phyloP scores from a whole-genome alignment of 768 basidiomycete species.

The Daedalea quercina region DNA sequence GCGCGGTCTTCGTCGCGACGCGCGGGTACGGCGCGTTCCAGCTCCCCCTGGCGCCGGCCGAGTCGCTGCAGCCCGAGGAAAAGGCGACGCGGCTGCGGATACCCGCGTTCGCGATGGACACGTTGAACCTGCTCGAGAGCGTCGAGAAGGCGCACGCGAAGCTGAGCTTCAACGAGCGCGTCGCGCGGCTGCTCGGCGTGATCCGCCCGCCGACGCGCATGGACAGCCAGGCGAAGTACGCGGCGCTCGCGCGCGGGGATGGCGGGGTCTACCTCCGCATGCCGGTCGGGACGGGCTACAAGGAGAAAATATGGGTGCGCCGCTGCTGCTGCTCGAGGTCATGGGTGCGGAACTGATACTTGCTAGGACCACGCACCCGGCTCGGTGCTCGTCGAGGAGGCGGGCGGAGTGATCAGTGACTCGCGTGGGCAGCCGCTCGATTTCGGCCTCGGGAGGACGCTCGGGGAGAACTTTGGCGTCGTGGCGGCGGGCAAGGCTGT shows the following conservation, averaged over 20 bases:
- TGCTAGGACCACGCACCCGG: slow-evolving; percentile 87
- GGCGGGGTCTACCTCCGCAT: slow-evolving; percentile 78
- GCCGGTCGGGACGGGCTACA: slow-evolving; percentile 72
- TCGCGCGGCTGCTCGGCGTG: slow-evolving; percentile 62
- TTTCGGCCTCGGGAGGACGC: slow-evolving; percentile 81
- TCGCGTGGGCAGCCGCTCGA: slow-evolving; percentile 72
- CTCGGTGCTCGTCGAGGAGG: slow-evolving; percentile 76
- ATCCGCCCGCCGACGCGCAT: slow-evolving; percentile 66
- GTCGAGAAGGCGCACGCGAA: slow-evolving; percentile 90
- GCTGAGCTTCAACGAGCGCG: slow-evolving; percentile 71
- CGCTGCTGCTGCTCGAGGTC: not conserved
- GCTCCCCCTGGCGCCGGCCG: slow-evolving; percentile 46
- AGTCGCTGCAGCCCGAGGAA: no score
- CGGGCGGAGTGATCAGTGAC: slow-evolving; percentile 85
- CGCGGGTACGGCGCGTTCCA: slow-evolving; percentile 80
- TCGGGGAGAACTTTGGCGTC: slow-evolving; percentile 84
- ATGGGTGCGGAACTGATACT: not conserved
- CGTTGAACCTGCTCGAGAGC: slow-evolving; percentile 77
- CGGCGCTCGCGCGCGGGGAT: slow-evolving; percentile 78
- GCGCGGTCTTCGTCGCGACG: slow-evolving; percentile 84
- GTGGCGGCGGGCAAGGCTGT: slow-evolving; percentile 73
- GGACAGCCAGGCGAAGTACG: slow-evolving; percentile 97
- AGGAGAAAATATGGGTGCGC: slow-evolving; percentile 93
- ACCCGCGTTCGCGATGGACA: slow-evolving; percentile 37
- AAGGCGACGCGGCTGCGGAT: slow-evolving; percentile 48